Conservation (phyloP, 179 eudicot species). For the Patellifolia procumbens region DNA sequence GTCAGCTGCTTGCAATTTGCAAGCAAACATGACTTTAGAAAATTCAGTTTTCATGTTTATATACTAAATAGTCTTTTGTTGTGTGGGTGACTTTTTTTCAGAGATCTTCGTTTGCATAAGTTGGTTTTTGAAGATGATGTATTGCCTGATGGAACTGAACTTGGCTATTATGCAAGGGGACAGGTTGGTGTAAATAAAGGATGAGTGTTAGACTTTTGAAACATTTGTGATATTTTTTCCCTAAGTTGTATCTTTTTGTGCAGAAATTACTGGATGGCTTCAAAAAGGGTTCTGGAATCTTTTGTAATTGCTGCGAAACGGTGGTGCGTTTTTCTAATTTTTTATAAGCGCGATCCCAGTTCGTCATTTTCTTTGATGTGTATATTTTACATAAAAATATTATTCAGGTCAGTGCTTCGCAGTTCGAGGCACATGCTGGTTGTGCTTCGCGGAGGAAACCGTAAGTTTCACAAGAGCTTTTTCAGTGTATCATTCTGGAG, state of each 20-base stretch:
- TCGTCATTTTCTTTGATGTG: conserved; percentile 20
- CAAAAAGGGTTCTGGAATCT: conserved; percentile 70
- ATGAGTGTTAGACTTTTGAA: not conserved
- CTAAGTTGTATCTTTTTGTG: conserved; percentile 17
- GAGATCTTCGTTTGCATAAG: conserved; percentile 72
- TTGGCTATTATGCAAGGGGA: conserved; percentile 77
- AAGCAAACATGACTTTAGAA: not conserved
- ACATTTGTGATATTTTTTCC: not conserved
- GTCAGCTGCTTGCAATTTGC: not conserved
- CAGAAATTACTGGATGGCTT: conserved; percentile 83
- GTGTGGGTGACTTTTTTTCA: conserved; percentile 32
- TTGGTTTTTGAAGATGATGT: conserved; percentile 77
- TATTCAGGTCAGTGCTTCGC: conserved; percentile 83
- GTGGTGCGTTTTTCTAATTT: conserved; percentile 48
- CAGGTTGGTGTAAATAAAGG: conserved; percentile 46
- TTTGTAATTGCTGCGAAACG: conserved; percentile 67
- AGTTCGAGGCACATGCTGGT: conserved; percentile 97
- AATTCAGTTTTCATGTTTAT: not conserved
- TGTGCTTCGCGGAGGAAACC: conserved; percentile 87
- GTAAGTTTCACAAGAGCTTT: conserved; percentile 49
- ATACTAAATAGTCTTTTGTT: conserved; percentile 6
- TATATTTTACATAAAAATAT: conserved; percentile 12
- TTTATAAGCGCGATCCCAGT: conserved; percentile 2
- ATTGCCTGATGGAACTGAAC: conserved; percentile 88
- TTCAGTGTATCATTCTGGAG: conserved; percentile 1